A percentile compares a stretch with the other conserved stretches of the same genome.
These are phyloP conservation scores for Sarocladium brachiariae DNA, from an alignment of 2,329 filamentous ascomycete genomes.

Conservation along the genomic window DNA sequence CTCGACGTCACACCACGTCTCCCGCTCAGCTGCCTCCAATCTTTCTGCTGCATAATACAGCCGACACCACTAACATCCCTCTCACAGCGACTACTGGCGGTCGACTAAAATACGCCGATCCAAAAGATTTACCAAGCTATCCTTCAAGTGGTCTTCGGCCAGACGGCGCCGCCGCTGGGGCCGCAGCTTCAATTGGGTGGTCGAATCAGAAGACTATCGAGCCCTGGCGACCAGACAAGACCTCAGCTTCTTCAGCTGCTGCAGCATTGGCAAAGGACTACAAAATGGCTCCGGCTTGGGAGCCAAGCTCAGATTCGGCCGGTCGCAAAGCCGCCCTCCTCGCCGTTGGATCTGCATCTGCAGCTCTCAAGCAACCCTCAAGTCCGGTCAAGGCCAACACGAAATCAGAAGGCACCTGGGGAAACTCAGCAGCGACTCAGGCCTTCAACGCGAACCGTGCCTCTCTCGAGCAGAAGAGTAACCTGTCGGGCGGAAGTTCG, in stretches of 20 bases:
- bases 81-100: slow-evolving; percentile 18
- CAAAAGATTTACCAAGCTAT: slow-evolving; percentile 67
- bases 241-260: slow-evolving; percentile 41
- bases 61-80: background rate
- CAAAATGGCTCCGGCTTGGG: slow-evolving; percentile 46
- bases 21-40: too few relatives aligned
- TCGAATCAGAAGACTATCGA: slow-evolving; percentile 59
- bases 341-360: slow-evolving; percentile 39
- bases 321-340: slow-evolving; percentile 70
- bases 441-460: slow-evolving; percentile 45
- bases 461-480: slow-evolving; percentile 13
- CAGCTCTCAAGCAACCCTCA: slow-evolving; percentile 21
- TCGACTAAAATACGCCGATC: slow-evolving; percentile 62
- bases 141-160: slow-evolving; percentile 57
- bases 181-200: slow-evolving; percentile 70
- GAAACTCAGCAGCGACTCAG: slow-evolving; percentile 63
- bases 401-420: slow-evolving; percentile 34
- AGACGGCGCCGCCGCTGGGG: slow-evolving; percentile 58
- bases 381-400: slow-evolving; percentile 14
- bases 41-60: too few relatives aligned
- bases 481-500: slow-evolving; percentile 19
- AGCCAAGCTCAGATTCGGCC: slow-evolving; percentile 55
- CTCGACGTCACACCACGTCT: slow-evolving; percentile 2
- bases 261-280: slow-evolving; percentile 36
- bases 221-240: slow-evolving; percentile 58